Conservation (phyloP, 192 early-diverging fungal genomes). For the Coemansia sp. region DNA sequence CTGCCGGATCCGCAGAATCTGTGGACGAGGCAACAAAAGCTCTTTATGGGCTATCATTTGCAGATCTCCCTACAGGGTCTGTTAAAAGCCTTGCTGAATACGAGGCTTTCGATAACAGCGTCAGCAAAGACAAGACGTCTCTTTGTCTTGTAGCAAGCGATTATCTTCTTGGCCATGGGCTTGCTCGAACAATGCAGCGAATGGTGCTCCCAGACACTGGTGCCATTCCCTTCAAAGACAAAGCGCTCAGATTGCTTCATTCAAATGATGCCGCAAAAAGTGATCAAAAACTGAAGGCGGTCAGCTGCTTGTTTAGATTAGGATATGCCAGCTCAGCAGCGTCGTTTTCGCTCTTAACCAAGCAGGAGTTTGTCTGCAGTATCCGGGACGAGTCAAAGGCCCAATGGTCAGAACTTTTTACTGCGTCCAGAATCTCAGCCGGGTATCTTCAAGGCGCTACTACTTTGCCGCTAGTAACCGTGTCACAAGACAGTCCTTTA, state of each 20-base stretch:
- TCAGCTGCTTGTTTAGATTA: background rate
- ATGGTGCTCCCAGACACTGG: background rate
- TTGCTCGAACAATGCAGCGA: background rate
- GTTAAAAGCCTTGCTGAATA: background rate
- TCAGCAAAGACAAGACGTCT: background rate
- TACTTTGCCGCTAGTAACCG: background rate
- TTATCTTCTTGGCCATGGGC: background rate
- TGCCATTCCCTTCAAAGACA: background rate
- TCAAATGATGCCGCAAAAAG: background rate
- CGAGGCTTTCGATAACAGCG: background rate
- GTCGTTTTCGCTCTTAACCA: background rate
- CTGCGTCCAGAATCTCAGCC: slow-evolving; percentile 7
- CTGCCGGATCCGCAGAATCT: background rate
- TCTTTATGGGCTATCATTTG: slow-evolving; percentile 7
- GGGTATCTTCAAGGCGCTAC: background rate
- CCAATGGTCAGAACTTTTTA: background rate
- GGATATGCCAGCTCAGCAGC: background rate
- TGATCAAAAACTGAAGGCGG: background rate
- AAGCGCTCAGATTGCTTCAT: background rate
- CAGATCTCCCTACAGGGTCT: background rate
- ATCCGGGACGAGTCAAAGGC: slow-evolving; percentile 2
- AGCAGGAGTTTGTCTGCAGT: background rate
- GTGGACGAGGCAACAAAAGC: slow-evolving; percentile 6
- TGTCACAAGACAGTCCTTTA: background rate
- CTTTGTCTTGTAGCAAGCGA: background rate